Percentiles rank a stretch among this genome's conserved stretches.
These are phyloP conservation scores for Microdochium bolleyi DNA, from an alignment of 2,329 filamentous ascomycete species.

Conservation along the genomic window DNA sequence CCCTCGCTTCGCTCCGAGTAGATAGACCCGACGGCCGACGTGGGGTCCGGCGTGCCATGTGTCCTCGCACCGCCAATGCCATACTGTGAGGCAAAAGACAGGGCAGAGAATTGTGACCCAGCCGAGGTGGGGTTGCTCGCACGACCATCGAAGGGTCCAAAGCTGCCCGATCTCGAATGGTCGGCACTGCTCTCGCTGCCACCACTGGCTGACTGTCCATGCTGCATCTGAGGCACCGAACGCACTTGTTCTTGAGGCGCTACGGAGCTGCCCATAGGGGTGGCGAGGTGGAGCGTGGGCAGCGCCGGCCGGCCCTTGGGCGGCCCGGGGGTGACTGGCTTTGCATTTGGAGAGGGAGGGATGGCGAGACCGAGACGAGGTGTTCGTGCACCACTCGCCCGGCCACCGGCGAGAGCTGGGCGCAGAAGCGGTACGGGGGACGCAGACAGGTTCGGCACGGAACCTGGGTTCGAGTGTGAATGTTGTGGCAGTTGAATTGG, in stretches of 20 bases:
- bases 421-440: slow-evolving; percentile 74
- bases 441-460: slow-evolving; percentile 52
- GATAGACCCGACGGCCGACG: slow-evolving; percentile 78
- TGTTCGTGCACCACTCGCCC: slow-evolving; percentile 53
- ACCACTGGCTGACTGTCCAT: slow-evolving; percentile 60
- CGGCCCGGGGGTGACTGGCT: slow-evolving; percentile 51
- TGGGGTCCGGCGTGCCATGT: slow-evolving; percentile 70
- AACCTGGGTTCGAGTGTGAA: slow-evolving; percentile 21
- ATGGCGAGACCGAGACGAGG: slow-evolving; percentile 85
- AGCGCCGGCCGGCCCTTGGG: slow-evolving; percentile 49
- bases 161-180: slow-evolving; percentile 78
- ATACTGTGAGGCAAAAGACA: slow-evolving; percentile 71
- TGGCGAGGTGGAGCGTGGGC: slow-evolving; percentile 77
- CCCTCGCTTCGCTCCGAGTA: slow-evolving; percentile 76
- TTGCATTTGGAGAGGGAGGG: slow-evolving; percentile 75
- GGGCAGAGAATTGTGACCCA: slow-evolving; percentile 75
- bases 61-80: slow-evolving; percentile 55
- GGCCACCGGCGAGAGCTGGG: slow-evolving; percentile 68
- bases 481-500: slow-evolving; percentile 13
- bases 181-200: slow-evolving; percentile 73
- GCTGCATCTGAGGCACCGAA: slow-evolving; percentile 43
- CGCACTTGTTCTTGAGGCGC: slow-evolving; percentile 61
- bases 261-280: slow-evolving; percentile 74
- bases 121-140: slow-evolving; percentile 78
- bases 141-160: slow-evolving; percentile 66